Conservation (phyloP, 1,284 basidiomycete species). For the Rhodotorula sp. region DNA sequence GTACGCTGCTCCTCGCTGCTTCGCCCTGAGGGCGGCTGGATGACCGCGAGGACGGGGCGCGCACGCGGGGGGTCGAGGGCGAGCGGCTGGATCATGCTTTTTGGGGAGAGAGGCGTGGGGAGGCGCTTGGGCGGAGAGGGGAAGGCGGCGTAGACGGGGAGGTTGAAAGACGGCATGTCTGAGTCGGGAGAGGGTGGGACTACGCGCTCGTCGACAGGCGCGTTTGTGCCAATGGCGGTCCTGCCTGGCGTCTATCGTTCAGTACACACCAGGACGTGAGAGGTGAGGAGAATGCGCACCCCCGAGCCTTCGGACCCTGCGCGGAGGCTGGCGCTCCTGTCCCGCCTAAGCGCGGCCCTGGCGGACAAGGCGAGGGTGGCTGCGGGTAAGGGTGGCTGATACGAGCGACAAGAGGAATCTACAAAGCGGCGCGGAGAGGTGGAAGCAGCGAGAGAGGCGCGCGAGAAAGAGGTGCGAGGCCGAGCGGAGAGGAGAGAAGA, state of each 20-base stretch:
- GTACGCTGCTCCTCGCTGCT: too few species aligned
- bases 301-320: neutral
- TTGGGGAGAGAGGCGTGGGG: neutral
- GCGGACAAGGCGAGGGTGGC: too few species aligned
- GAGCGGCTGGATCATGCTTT: neutral
- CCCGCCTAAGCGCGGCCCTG: too few species aligned
- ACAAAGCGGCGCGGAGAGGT: too few species aligned
- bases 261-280: neutral
- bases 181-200: neutral
- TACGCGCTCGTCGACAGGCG: too few species aligned
- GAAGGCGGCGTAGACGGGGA: neutral
- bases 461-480: neutral
- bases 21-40: neutral
- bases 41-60: constrained; percentile 1
- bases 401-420: neutral
- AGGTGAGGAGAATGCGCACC: neutral
- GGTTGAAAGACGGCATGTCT: neutral
- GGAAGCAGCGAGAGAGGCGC: too few species aligned
- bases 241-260: too few species aligned
- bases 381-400: neutral
- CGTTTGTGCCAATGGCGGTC: too few species aligned
- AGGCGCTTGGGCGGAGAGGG: neutral
- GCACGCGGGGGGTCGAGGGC: neutral
- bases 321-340: neutral
- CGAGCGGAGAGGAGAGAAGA: neutral